Evolutionary conservation across 176 grass and related monocot species (phyloP).

Genomic region (Phragmites australis): DNA sequence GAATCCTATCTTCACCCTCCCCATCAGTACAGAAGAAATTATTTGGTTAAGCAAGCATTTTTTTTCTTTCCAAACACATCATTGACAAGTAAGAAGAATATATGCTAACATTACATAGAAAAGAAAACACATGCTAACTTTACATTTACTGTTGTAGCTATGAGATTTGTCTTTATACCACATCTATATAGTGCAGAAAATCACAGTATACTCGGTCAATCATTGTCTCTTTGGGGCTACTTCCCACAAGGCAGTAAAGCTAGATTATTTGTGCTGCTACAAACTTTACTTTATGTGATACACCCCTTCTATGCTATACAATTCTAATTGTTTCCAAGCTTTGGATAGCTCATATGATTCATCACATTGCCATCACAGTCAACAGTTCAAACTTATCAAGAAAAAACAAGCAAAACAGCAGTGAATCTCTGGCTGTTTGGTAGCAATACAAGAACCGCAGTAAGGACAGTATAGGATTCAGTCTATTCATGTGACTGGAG

Average conservation of each 20-base stretch:
- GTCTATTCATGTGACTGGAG: conserved; percentile 27
- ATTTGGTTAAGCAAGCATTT: background rate
- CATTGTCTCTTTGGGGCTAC: background rate
- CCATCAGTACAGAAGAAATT: background rate
- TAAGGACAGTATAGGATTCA: background rate
- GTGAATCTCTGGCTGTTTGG: conserved; percentile 12
- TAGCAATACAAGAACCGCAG: conserved; percentile 8
- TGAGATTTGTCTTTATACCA: background rate
- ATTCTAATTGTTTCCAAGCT: background rate
- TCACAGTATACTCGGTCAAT: background rate
- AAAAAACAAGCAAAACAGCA: conserved; percentile 32
- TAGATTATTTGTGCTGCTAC: background rate
- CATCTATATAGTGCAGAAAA: conserved; percentile 19
- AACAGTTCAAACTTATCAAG: conserved; percentile 15
- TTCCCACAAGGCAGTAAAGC: conserved; percentile 12
- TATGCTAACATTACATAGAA: background rate
- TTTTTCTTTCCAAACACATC: background rate
- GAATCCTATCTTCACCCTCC: background rate
- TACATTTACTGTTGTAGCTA: background rate
- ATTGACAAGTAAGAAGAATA: background rate
- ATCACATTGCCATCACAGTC: conserved; percentile 21
- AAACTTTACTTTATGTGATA: background rate
- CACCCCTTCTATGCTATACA: background rate
- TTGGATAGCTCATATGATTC: conserved; percentile 6
- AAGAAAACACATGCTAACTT: background rate